Evolutionary conservation across 306 rosid genomes (phyloP).

Genomic region (Prunus mume): DNA sequence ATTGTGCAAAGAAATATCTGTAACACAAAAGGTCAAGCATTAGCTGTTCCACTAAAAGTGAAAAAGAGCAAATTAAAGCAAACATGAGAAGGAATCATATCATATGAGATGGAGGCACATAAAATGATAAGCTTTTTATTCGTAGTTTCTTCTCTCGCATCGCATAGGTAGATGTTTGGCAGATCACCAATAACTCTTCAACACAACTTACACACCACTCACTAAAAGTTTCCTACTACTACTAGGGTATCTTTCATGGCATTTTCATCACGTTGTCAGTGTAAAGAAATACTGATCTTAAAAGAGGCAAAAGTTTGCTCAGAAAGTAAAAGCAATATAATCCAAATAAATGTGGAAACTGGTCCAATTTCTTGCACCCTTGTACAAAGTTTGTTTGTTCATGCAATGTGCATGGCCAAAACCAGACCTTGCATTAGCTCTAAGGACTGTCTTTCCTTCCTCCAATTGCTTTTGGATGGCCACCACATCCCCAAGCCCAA

Average conservation of each 20-base stretch:
- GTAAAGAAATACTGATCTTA: not conserved
- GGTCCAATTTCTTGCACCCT: not conserved
- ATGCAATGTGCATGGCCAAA: slow-evolving; percentile 3
- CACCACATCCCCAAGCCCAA: slow-evolving; percentile 29
- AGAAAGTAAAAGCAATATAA: not conserved
- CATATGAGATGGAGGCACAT: not conserved
- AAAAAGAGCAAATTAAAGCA: not conserved
- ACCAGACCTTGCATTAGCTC: not conserved
- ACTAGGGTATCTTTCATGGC: not conserved
- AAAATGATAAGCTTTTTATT: slow-evolving; percentile 1
- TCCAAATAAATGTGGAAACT: not conserved
- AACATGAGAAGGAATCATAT: too few species aligned
- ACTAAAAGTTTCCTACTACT: too few species aligned
- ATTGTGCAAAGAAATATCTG: not conserved
- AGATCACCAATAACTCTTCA: not conserved
- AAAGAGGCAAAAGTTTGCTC: too few species aligned
- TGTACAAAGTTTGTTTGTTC: not conserved
- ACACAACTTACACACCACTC: not conserved
- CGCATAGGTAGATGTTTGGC: not conserved
- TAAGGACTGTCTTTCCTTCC: slow-evolving; percentile 4
- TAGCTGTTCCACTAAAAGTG: not conserved
- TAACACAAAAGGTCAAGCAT: not conserved
- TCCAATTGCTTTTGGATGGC: slow-evolving; percentile 16
- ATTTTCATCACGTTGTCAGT: not conserved
- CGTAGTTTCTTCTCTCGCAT: not conserved